Evolutionary conservation across 2,329 filamentous ascomycete species (phyloP), one percentile per base, ranked within the genome.

Genomic region (Fusarium napiforme): DNA sequence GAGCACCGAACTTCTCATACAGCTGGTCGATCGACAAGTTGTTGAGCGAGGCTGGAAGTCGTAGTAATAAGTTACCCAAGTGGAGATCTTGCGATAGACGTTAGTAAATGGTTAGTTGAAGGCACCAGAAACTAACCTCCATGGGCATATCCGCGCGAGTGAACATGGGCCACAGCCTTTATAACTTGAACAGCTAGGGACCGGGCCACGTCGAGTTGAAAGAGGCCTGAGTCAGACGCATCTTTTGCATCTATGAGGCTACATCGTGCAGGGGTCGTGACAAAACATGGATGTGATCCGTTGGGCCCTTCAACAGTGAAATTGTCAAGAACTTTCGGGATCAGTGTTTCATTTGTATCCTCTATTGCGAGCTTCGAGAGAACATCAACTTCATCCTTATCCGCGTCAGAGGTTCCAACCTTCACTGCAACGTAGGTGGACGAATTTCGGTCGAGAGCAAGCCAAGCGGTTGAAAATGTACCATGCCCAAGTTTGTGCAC

Each of bases 51-150:
- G 69, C 72, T 8, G 74, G 63, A 46, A 69, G 40, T 18, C 57
- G 76, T 40, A 84, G 72, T 28, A 83, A 77, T 32, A 81, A 49
- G 61, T 84, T 84, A n/a, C 81, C 80, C 7, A 77, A 59, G 57
- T 83, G 79, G 50, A 83, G 67, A 64, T 79, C 81, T 78, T 32
- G 23, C 5, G 5, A 28, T 34, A 19, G 10, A 19, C 9, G 15
- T 40, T 56, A 37, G 49, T 23, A 28, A 30, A 5, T 19, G 7
- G 26, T 23, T 36, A 9, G 7, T 23, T 11, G n/a, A 46, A 26
- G 5, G 19, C 21, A 9, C 9, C 6, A 7, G 3, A 37, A 62
- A 52, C 70, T 32, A 37, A 76, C 77, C 77, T 67, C 81, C 80
- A 72, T 83, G 81, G 34, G 79, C 79, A 55, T 77, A 78, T 23